Base-by-base conservation (phyloP, 202 grass and related monocot species). In the Bolboschoenoplectus hybrid region DNA sequence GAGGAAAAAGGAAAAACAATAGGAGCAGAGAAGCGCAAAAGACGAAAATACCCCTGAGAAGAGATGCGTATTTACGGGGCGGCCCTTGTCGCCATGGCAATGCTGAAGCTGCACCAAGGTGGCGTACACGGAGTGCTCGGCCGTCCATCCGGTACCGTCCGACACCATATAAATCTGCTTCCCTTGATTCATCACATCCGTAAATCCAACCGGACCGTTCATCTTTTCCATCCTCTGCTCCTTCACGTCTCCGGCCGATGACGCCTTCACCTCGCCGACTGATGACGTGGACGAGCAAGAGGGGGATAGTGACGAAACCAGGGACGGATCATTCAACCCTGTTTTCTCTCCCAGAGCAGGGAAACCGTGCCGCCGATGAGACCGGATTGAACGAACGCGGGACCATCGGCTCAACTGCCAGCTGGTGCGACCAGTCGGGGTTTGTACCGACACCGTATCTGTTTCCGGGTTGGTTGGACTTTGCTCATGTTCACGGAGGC, bases 91-190 rank as follows among this genome's bases (percentile, higher is more conserved):
- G 12, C 86, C 87, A 62, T 94, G 91, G 88, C 89, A 91, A 84
- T 94, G 43, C 88, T 98, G 91, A 84, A 98, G 94, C 89, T 98
- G 93, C 0, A 92, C 91, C 51, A 98, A 85, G 70, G 91, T 93
- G 57, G 96, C 89, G 74, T 90, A 94, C 61, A 98, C 96, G 68
- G 96, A 90, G 85, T 98, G 96, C 91, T 98, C 93, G 47, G 92
- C 80, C 41, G 96, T 98, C 86, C 86, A 94, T 16, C 96, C 96
- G 6, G 96, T 98, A 17, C 93, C 96, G 62, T 98, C 96, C 39
- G 96, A 98, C 35, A 98, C 93, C 86, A 98, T 94, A 90, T 98
- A 98, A 81, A 98, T 98, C 26, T 92, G 41, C 58, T 95, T 98
- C 86, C 82, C 74, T 36, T 34, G 49, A 20, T 86, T 85, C 41